A percentile compares a stretch with the other conserved stretches of the same genome.
Evolutionary conservation across 306 rosid species (phyloP).

Genomic region (Acacia acuminata): DNA sequence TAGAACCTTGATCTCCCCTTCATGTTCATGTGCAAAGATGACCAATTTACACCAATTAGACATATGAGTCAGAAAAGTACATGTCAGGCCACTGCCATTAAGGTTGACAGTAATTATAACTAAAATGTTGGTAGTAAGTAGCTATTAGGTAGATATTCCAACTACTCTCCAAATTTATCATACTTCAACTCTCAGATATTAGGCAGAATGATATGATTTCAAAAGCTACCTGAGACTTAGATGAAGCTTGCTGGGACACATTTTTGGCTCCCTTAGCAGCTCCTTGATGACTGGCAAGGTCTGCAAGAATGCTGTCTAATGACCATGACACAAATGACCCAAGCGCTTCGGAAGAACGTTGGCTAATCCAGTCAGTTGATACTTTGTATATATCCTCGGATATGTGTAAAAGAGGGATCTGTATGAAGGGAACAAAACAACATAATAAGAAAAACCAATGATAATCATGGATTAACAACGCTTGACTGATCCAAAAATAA

Average conservation of each 20-base stretch:
- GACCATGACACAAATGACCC: conserved; percentile 65
- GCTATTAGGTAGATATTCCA: not conserved
- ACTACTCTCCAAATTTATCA: not conserved
- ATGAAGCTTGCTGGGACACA: conserved; percentile 52
- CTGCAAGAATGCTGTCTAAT: conserved; percentile 62
- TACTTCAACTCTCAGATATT: not conserved
- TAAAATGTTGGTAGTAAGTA: not conserved
- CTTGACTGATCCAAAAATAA: not conserved
- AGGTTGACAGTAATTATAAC: not conserved
- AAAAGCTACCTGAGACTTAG: conserved; percentile 66
- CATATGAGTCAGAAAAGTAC: not conserved
- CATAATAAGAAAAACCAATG: conserved; percentile 6
- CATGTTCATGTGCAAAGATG: not conserved
- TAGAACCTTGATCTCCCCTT: not conserved
- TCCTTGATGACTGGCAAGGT: conserved; percentile 59
- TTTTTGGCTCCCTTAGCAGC: conserved; percentile 66
- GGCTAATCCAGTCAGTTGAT: conserved; percentile 68
- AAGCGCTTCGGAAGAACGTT: conserved; percentile 59
- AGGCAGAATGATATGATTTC: not conserved
- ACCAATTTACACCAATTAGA: not conserved
- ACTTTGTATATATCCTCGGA: conserved; percentile 59
- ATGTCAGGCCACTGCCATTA: not conserved
- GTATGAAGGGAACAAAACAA: conserved; percentile 22
- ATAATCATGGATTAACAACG: not conserved
- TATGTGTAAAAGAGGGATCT: conserved; percentile 70